A percentile compares a stretch with the other conserved stretches of the same genome.
Evolutionary conservation across 768 basidiomycete genomes (phyloP).

Genomic region (Botryobasidium botryosum): DNA sequence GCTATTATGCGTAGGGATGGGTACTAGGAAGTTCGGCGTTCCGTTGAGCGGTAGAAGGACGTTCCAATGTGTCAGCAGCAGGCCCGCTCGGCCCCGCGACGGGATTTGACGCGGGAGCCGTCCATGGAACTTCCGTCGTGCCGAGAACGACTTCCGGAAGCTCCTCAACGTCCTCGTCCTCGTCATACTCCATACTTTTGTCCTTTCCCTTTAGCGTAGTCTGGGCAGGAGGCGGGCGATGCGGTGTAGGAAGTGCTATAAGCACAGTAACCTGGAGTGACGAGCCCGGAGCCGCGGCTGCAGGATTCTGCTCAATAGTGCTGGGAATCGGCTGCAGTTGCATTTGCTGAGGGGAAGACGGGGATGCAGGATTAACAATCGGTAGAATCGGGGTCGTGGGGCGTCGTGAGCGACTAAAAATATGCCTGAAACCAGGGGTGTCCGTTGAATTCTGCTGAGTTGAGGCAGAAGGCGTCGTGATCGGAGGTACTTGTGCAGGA

Average conservation of each 20-base stretch:
- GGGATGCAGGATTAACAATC: background rate
- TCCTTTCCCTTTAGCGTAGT: slow-evolving; percentile 3
- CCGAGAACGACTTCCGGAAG: slow-evolving; percentile 10
- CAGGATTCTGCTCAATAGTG: too few species aligned
- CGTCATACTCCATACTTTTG: background rate
- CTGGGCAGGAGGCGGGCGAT: background rate
- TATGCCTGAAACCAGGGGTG: background rate
- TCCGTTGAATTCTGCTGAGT: background rate
- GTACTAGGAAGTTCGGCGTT: too few species aligned
- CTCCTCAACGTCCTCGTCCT: slow-evolving; percentile 6
- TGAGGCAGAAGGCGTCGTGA: too few species aligned
- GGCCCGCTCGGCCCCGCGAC: too few species aligned
- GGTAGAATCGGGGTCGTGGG: background rate
- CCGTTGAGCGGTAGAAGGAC: too few species aligned
- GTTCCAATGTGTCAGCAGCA: too few species aligned
- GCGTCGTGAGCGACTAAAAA: background rate
- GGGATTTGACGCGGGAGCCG: too few species aligned
- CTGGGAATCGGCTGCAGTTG: background rate
- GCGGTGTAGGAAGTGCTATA: slow-evolving; percentile 10
- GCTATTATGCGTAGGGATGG: too few species aligned
- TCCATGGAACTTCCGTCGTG: slow-evolving; percentile 3
- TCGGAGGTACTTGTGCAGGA: too few species aligned
- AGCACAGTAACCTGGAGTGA: slow-evolving; percentile 7
- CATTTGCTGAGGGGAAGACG: background rate
- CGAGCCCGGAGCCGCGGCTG: too few species aligned